These are phyloP conservation scores for Trichophyton verrucosum DNA, from an alignment of 2,329 filamentous ascomycete species.

Conservation along the genomic window DNA sequence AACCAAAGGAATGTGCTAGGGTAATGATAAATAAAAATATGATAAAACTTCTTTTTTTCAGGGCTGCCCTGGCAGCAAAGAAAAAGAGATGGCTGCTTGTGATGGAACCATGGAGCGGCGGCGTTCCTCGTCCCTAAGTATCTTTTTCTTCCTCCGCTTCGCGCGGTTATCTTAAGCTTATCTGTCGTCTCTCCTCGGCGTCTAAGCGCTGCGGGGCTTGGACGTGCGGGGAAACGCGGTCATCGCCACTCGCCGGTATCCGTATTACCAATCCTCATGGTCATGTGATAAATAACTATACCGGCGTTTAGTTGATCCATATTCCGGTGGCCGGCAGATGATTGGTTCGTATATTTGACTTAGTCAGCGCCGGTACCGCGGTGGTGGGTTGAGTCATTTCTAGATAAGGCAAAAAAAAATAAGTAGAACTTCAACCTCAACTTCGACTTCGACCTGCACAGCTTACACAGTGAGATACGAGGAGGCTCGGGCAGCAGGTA, in stretches of 20 bases:
- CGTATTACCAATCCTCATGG: not conserved
- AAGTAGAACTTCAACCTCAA: not conserved
- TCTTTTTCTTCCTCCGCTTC: not conserved
- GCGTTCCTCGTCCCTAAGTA: too few species aligned
- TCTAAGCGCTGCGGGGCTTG: not conserved
- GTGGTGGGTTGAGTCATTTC: not conserved
- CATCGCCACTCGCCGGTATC: slow-evolving; percentile 29
- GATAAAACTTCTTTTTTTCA: not conserved
- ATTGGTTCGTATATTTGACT: not conserved
- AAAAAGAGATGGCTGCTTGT: not conserved
- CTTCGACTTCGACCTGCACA: not conserved
- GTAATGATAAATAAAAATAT: not conserved
- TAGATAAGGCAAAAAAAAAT: not conserved
- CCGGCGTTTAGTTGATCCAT: not conserved
- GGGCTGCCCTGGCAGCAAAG: not conserved
- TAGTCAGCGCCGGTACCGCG: slow-evolving; percentile 1
- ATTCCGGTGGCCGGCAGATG: not conserved
- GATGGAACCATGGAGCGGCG: too few species aligned
- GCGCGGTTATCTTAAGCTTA: slow-evolving; percentile 3
- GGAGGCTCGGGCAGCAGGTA: not conserved
- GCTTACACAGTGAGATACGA: not conserved
- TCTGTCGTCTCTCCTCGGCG: not conserved
- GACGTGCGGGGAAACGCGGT: not conserved
- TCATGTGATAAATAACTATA: not conserved
- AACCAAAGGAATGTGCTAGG: not conserved